phyloP scores from a whole-genome alignment of 345 rosid genomes.

The Eucalyptus sp. region DNA sequence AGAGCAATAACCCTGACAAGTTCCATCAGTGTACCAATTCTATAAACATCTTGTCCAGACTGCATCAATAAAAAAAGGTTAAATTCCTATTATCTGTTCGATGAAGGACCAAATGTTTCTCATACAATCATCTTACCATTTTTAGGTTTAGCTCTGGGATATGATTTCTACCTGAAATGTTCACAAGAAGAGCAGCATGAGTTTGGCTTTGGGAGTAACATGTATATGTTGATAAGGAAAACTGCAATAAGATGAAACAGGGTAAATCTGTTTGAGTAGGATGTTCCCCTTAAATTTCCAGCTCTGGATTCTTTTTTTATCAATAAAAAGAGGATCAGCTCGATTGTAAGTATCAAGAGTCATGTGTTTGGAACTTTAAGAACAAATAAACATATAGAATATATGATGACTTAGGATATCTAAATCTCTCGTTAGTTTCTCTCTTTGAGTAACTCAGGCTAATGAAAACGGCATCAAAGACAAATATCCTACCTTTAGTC shows the following conservation, averaged over 20 bases:
- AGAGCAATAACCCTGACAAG: slow-evolving; percentile 61
- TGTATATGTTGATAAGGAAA: neutral
- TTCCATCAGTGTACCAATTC: slow-evolving; percentile 90
- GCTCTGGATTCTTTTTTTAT: neutral
- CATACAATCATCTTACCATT: slow-evolving; percentile 35
- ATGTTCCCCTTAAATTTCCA: neutral
- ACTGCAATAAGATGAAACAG: neutral
- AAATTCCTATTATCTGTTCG: neutral
- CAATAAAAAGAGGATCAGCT: neutral
- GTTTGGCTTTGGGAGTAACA: neutral
- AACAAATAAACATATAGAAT: neutral
- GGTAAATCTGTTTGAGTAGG: neutral
- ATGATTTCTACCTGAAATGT: slow-evolving; percentile 67
- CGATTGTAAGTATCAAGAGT: neutral
- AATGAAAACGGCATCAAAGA: neutral
- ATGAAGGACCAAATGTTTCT: neutral
- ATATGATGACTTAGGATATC: neutral
- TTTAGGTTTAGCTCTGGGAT: slow-evolving; percentile 92
- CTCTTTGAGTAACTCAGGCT: neutral
- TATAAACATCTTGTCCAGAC: slow-evolving; percentile 72
- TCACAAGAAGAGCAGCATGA: neutral
- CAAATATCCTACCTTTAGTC: slow-evolving; percentile 38
- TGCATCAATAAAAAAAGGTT: neutral
- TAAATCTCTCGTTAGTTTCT: neutral
- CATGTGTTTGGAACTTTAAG: neutral